Percentiles rank a stretch among this genome's conserved stretches.
phyloP scores from a whole-genome alignment of 164 flowering plant species.

The Vitis rotundifolia region DNA sequence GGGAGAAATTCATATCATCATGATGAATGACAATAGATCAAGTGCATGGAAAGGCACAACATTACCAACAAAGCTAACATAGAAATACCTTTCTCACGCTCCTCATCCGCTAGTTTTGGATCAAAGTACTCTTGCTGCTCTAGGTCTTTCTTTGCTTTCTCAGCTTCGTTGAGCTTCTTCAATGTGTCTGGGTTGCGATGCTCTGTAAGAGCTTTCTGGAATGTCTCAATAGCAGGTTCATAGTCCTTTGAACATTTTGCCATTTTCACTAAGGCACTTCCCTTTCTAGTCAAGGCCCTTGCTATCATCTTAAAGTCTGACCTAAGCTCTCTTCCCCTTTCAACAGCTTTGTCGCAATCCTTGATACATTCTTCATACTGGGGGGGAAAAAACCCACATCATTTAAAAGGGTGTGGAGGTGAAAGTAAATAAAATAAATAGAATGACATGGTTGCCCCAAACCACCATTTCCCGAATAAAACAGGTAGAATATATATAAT shows the following conservation, averaged over 20 bases:
- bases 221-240: slow-evolving; percentile 88
- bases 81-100: slow-evolving; percentile 89
- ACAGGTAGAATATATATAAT: not conserved
- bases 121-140: slow-evolving; percentile 94
- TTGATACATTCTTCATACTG: slow-evolving; percentile 95
- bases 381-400: not conserved
- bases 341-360: slow-evolving; percentile 97
- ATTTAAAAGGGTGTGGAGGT: not conserved
- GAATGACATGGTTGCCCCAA: not conserved
- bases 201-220: slow-evolving; percentile 97
- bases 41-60: no score
- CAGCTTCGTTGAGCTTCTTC: slow-evolving; percentile 92
- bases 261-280: slow-evolving; percentile 83
- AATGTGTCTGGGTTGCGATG: slow-evolving; percentile 95
- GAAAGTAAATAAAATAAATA: not conserved
- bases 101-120: slow-evolving; percentile 85
- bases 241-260: slow-evolving; percentile 88
- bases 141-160: slow-evolving; percentile 89
- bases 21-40: no score
- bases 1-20: no score
- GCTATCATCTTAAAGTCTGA: slow-evolving; percentile 94
- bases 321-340: slow-evolving; percentile 91
- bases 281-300: slow-evolving; percentile 93
- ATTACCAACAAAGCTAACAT: no score
- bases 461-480: not conserved